phyloP scores from a whole-genome alignment of 805 yeast genomes.

The Yamadazyma phyllophila region DNA sequence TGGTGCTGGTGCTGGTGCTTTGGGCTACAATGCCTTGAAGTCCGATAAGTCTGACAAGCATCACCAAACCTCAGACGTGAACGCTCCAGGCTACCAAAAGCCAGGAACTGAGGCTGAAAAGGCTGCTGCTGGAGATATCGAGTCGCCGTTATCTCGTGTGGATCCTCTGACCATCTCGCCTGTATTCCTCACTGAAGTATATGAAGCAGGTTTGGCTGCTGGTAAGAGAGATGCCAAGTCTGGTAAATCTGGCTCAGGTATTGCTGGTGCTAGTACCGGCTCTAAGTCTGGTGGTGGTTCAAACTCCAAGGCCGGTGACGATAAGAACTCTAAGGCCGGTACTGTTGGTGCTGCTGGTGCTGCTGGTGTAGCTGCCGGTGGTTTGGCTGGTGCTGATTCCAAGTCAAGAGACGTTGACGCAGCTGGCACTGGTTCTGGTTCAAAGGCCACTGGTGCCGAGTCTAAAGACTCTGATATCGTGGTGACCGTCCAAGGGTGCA shows the following conservation, averaged over 20 bases:
- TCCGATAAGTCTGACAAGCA: not conserved
- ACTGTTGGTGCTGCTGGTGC: constrained; percentile 34
- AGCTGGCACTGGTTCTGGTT: not conserved
- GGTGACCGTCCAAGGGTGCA: constrained; percentile 31
- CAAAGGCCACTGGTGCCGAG: constrained; percentile 1
- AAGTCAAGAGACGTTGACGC: too few relatives aligned
- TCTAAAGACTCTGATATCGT: constrained; percentile 28
- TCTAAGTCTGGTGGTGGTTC: too few relatives aligned
- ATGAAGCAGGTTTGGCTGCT: constrained; percentile 2
- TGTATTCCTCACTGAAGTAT: not conserved
- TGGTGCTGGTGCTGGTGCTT: constrained; percentile 6
- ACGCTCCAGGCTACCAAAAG: too few relatives aligned
- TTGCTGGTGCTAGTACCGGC: not conserved
- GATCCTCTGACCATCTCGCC: not conserved
- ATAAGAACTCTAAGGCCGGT: constrained; percentile 1
- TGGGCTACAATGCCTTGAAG: not conserved
- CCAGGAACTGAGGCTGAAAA: not conserved
- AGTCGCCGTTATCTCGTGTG: not conserved
- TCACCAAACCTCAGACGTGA: not conserved
- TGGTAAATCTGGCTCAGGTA: not conserved
- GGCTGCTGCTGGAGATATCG: not conserved
- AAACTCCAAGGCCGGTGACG: too few relatives aligned
- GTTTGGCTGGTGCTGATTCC: constrained; percentile 2
- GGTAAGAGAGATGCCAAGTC: not conserved
- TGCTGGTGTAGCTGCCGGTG: constrained; percentile 55